Evolutionary conservation across 1,284 basidiomycete species (phyloP).

Genomic region (Papiliotrema nemorosa): DNA sequence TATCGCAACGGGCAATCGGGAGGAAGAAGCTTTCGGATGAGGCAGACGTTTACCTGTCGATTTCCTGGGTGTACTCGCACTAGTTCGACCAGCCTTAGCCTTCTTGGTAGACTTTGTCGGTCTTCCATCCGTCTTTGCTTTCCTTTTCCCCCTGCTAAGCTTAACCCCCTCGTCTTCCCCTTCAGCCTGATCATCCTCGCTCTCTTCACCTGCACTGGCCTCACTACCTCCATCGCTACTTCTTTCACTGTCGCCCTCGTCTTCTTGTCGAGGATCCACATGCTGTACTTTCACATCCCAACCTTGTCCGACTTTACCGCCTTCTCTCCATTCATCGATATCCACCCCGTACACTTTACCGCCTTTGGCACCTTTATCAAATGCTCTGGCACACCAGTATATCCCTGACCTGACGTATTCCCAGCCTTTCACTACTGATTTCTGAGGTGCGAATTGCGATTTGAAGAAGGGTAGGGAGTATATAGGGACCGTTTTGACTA

Average conservation of each 20-base stretch:
- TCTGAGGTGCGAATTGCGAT: slow-evolving; percentile 28
- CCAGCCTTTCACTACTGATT: slow-evolving; percentile 38
- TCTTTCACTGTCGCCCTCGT: slow-evolving; percentile 3
- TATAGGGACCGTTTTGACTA: slow-evolving; percentile 36
- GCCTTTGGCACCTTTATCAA: slow-evolving; percentile 45
- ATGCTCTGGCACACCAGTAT: slow-evolving; percentile 46
- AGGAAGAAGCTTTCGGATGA: slow-evolving; percentile 35
- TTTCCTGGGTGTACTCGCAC: slow-evolving; percentile 8
- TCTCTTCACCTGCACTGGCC: slow-evolving; percentile 13
- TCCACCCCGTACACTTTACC: slow-evolving; percentile 42
- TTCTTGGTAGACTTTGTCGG: slow-evolving; percentile 7
- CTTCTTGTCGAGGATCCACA: background rate
- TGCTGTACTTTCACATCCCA: slow-evolving; percentile 22
- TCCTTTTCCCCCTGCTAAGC: slow-evolving; percentile 8
- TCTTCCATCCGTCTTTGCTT: slow-evolving; percentile 4
- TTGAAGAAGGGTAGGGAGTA: slow-evolving; percentile 35
- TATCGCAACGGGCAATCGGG: slow-evolving; percentile 27
- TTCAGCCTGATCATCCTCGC: slow-evolving; percentile 12
- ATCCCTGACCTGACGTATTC: slow-evolving; percentile 33
- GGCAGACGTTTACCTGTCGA: slow-evolving; percentile 18
- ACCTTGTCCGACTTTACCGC: slow-evolving; percentile 26
- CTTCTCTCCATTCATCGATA: slow-evolving; percentile 40
- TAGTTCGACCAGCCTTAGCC: slow-evolving; percentile 2
- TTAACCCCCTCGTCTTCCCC: slow-evolving; percentile 17
- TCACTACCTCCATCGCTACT: slow-evolving; percentile 12